A percentile compares a stretch with the other conserved stretches of the same genome.
Conservation (phyloP, 495 filamentous ascomycete genomes). For the Cercophora scortea region DNA sequence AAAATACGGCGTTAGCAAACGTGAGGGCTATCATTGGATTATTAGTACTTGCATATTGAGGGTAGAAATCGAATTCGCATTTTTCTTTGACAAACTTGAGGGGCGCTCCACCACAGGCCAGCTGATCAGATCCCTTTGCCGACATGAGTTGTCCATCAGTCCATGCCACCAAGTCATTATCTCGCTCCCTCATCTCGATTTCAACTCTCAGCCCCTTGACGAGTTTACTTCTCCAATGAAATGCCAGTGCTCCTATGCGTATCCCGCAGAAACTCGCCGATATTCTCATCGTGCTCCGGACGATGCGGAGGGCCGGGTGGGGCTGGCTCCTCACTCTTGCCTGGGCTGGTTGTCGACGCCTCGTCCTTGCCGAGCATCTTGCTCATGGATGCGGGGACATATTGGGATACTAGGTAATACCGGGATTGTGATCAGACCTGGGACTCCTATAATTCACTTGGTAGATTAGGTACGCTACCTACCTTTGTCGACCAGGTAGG, state of each 20-base stretch:
- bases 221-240: too few species aligned
- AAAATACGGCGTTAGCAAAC: too few species aligned
- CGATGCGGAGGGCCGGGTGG: constrained; percentile 19
- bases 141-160: too few species aligned
- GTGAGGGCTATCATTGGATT: too few species aligned
- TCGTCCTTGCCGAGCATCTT: constrained; percentile 13
- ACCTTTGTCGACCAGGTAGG: constrained; percentile 21
- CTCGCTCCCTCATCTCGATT: too few species aligned
- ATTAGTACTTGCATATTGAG: neutral
- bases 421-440: too few species aligned
- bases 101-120: too few species aligned
- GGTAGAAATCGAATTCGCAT: neutral
- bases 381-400: constrained; percentile 14
- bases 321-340: neutral
- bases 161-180: too few species aligned
- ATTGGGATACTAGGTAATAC: constrained; percentile 14
- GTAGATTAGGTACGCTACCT: neutral
- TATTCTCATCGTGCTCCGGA: constrained; percentile 23
- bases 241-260: constrained; percentile 24
- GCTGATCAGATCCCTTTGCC: too few species aligned
- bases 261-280: constrained; percentile 29
- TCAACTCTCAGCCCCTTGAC: too few species aligned
- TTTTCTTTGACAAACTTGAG: too few species aligned
- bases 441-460: neutral
- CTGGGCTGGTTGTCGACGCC: neutral